Evolutionary conservation across 768 basidiomycete genomes (phyloP).

Genomic region (Cyclocybe cylindracea): DNA sequence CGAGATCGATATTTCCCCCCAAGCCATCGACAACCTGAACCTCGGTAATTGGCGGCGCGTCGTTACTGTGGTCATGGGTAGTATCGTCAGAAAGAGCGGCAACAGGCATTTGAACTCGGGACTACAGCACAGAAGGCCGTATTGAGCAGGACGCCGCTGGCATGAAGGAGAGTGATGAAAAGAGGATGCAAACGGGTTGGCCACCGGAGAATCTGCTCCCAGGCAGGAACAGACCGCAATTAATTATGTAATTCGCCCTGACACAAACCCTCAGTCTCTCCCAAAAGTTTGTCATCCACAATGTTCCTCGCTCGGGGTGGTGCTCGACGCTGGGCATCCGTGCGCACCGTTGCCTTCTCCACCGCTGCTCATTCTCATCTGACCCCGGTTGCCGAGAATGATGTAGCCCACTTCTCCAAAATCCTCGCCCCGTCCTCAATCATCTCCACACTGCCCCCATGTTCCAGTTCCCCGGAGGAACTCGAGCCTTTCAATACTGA

Average conservation of each 20-base stretch:
- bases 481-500: slow-evolving; percentile 83
- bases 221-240: neutral
- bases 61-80: neutral
- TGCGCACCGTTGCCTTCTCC: slow-evolving; percentile 21
- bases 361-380: slow-evolving; percentile 30
- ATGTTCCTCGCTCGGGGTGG: slow-evolving; percentile 23
- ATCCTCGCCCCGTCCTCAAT: slow-evolving; percentile 65
- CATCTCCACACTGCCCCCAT: slow-evolving; percentile 64
- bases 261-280: neutral
- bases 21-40: slow-evolving; percentile 9
- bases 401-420: slow-evolving; percentile 67
- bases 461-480: slow-evolving; percentile 53
- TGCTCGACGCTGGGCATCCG: slow-evolving; percentile 15
- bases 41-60: neutral
- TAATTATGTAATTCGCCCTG: slow-evolving; percentile 6
- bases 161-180: neutral
- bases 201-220: neutral
- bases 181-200: neutral
- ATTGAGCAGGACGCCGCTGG: neutral
- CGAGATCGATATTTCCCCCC: slow-evolving; percentile 1
- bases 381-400: slow-evolving; percentile 53
- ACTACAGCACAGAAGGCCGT: too few species aligned
- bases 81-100: slow-evolving; percentile 1
- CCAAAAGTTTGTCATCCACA: neutral
- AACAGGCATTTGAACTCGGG: slow-evolving; percentile 3